Conservation (phyloP, 1,284 basidiomycete species). For the Schizophyllum amplum region DNA sequence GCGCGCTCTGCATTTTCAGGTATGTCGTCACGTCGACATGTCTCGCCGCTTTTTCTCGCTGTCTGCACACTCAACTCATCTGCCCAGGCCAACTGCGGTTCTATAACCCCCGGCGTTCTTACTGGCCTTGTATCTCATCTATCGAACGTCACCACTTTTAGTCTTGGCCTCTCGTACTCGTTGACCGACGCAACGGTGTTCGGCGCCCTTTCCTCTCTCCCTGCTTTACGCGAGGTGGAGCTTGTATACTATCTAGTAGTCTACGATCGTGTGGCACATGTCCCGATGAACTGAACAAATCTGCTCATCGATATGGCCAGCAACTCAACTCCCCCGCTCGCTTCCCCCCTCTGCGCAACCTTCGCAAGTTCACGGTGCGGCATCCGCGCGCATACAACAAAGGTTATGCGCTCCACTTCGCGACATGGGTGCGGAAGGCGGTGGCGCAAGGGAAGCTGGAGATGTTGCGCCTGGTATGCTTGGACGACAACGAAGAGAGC, state of each 20-base stretch:
- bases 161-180: conserved; percentile 9
- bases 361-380: neutral
- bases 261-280: neutral
- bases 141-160: conserved; percentile 2
- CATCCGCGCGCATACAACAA: neutral
- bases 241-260: conserved; percentile 3
- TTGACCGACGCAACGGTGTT: conserved; percentile 9
- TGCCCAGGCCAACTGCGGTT: conserved; percentile 8
- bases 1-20: conserved; percentile 9
- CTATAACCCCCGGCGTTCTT: conserved; percentile 10
- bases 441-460: neutral
- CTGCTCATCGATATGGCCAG: too few species aligned
- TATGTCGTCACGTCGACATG: neutral
- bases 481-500: neutral
- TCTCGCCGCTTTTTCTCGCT: neutral
- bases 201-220: conserved; percentile 2
- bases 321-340: neutral
- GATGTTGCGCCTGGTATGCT: neutral
- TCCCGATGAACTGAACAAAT: too few species aligned
- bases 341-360: neutral
- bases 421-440: neutral
- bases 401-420: neutral
- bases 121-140: conserved; percentile 4
- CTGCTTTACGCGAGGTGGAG: conserved; percentile 1
- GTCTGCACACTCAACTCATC: neutral